Evolutionary conservation across 1,139 yeast species (phyloP), one percentile per base, ranked within the genome.

Genomic region (Suzukiozyma palmioleophila): DNA sequence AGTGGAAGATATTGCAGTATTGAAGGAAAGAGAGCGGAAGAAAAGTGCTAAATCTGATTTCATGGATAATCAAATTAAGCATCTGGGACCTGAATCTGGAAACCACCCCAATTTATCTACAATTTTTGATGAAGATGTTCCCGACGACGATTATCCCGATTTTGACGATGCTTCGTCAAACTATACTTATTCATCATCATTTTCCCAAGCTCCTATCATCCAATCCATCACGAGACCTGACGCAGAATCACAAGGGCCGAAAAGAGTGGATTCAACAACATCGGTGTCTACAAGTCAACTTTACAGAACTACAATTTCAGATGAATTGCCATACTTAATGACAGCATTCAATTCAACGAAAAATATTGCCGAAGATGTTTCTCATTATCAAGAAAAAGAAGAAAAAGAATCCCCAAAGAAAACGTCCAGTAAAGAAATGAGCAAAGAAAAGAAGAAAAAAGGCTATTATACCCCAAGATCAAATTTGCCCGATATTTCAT

Each of bases 331-430:
- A 0, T 71, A 66, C 46, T 59, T 79, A 48, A 64, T 78, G 74
- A 59, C 73, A 12, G 84, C 82, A n/a, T 79, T 78, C 46, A 69
- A 73, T 44, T 72, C 73, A 46, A 81, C 79, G 2, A 70, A 66
- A 44, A 69, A 68, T 29, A 64, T 74, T 12, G 77, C 74, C 44
- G 74, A 72, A 47, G 81, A 76, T 44, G 60, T 76, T 4, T 60
- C 59, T 38, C 73, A 67, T 43, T 67, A 50, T 48, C 55, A 58
- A 35, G 62, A 55, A 37, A 59, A 56, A 22, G 58, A 51, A 11
- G 47, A 46, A n/a, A 39, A 41, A 26, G 33, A 36, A 12, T 14
- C 25, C 18, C 25, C 8, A 24, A 37, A 37, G 26, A 22, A 24
- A 8, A 6, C 22, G 16, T n/a, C 32, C n/a, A 21, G 21, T 14